These are phyloP conservation scores for Fusarium sp. DNA, from an alignment of 2,329 filamentous ascomycete genomes.

Conservation along the genomic window DNA sequence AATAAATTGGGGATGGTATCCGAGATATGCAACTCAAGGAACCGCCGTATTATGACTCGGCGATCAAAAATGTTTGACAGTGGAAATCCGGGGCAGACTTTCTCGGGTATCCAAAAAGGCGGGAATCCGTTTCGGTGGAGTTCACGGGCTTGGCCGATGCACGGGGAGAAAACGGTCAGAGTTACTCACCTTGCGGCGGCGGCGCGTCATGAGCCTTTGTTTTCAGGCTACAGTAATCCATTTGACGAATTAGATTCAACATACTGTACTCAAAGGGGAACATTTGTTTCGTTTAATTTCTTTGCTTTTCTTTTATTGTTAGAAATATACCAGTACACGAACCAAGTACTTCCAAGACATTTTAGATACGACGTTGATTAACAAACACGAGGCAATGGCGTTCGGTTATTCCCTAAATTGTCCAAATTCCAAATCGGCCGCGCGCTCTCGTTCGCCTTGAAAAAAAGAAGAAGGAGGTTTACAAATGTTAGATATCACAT, in stretches of 20 bases:
- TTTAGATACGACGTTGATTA: neutral
- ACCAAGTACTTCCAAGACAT: neutral
- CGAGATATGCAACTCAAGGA: slow-evolving; percentile 11
- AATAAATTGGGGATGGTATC: slow-evolving; percentile 2
- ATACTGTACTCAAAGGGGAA: neutral
- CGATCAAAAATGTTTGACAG: neutral
- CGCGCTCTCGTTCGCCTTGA: neutral
- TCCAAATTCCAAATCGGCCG: neutral
- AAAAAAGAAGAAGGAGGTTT: neutral
- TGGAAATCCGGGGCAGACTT: slow-evolving; percentile 23
- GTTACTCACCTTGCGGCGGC: slow-evolving; percentile 31
- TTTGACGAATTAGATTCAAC: slow-evolving; percentile 7
- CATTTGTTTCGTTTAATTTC: neutral
- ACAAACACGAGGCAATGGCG: neutral
- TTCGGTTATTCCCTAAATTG: neutral
- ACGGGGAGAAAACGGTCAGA: slow-evolving; percentile 20
- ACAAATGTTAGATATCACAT: neutral
- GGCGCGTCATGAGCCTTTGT: neutral
- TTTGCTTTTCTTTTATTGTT: neutral
- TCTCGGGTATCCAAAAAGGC: slow-evolving; percentile 4
- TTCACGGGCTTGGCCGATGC: slow-evolving; percentile 41
- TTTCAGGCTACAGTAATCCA: slow-evolving; percentile 28
- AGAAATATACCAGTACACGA: neutral
- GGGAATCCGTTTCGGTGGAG: slow-evolving; percentile 1
- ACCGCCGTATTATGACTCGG: slow-evolving; percentile 15